Evolutionary conservation across 345 rosid genomes (phyloP).

Genomic region (Rhodamnia argentea): DNA sequence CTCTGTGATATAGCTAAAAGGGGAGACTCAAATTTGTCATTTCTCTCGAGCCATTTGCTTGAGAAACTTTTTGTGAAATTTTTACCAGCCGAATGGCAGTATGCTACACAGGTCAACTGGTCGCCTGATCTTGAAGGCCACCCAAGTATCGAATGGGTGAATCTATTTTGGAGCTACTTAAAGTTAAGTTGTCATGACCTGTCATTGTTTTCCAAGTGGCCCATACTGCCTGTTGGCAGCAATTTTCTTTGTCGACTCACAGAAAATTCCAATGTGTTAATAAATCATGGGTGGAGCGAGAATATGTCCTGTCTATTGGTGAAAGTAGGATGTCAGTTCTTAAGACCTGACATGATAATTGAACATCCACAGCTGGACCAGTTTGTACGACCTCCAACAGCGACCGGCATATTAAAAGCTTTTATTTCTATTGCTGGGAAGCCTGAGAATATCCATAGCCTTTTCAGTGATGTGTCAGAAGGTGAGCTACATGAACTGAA

Average conservation of each 20-base stretch:
- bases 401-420: conserved; percentile 68
- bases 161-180: conserved; percentile 67
- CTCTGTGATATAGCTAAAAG: conserved; percentile 64
- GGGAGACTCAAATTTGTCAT: conserved; percentile 56
- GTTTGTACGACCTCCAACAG: conserved; percentile 88
- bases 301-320: conserved; percentile 78
- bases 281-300: conserved; percentile 90
- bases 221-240: conserved; percentile 82
- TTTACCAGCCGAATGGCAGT: conserved; percentile 87
- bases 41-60: conserved; percentile 71
- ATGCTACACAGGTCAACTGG: conserved; percentile 63
- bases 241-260: conserved; percentile 52
- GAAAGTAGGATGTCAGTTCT: conserved; percentile 79
- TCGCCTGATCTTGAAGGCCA: conserved; percentile 69
- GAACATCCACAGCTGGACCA: conserved; percentile 76
- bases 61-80: conserved; percentile 80
- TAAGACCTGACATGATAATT: conserved; percentile 49
- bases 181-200: conserved; percentile 75
- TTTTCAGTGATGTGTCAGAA: conserved; percentile 60
- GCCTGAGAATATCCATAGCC: conserved; percentile 35
- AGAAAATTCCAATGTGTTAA: conserved; percentile 64
- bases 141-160: conserved; percentile 77
- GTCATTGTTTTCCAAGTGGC: conserved; percentile 82
- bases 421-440: conserved; percentile 65
- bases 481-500: conserved; percentile 84